Conservation (phyloP, 805 yeast species). For the Ogataea neopini region DNA sequence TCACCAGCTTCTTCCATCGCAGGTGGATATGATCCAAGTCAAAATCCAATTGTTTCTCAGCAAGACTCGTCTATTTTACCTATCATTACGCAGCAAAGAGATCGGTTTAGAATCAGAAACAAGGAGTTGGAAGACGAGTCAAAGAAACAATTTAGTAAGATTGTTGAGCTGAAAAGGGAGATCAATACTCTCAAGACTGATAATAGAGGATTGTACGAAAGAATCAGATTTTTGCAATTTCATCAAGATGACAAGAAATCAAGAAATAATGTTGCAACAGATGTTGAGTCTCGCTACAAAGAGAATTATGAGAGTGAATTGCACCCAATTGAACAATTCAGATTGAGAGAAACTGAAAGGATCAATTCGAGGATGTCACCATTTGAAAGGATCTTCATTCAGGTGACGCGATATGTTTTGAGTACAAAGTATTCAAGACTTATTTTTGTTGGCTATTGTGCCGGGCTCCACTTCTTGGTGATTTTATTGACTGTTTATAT, state of each 20-base stretch:
- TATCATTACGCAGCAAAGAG: conserved; percentile 92
- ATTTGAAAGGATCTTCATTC: conserved; percentile 72
- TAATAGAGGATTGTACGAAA: conserved; percentile 77
- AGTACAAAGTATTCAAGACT: conserved; percentile 73
- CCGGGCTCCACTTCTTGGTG: conserved; percentile 72
- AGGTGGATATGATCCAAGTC: conserved; percentile 35
- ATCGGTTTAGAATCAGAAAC: conserved; percentile 82
- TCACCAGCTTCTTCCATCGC: conserved; percentile 57
- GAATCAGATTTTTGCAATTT: conserved; percentile 65
- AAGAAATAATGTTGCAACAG: conserved; percentile 18
- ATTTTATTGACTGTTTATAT: conserved; percentile 61
- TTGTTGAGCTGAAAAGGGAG: conserved; percentile 65
- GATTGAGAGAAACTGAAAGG: conserved; percentile 74
- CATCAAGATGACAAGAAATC: conserved; percentile 35
- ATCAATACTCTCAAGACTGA: conserved; percentile 65
- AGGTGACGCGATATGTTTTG: conserved; percentile 70
- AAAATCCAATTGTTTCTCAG: conserved; percentile 5
- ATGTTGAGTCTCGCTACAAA: conserved; percentile 60
- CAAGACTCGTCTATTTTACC: conserved; percentile 64
- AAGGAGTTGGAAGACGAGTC: conserved; percentile 82
- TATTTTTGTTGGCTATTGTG: conserved; percentile 70
- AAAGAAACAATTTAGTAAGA: conserved; percentile 53
- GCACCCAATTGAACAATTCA: conserved; percentile 82
- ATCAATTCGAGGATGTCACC: conserved; percentile 72
- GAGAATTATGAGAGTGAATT: conserved; percentile 71